Conservation (phyloP, 768 basidiomycete genomes). For the Porphyrellus cyaneotinctus region DNA sequence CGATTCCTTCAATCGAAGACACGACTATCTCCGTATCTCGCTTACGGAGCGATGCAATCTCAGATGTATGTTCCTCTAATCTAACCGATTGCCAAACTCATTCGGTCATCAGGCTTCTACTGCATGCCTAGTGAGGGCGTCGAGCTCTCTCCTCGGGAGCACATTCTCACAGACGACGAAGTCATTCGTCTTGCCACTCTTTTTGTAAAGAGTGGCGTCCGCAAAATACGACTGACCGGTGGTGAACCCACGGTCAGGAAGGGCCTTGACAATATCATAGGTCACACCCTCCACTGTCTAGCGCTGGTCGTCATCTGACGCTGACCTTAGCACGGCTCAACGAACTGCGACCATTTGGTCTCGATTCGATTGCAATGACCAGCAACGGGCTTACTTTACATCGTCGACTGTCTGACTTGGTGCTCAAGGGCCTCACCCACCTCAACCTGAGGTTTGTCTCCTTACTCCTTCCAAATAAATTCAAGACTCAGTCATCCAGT, state of each 20-base stretch:
- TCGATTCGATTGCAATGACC: slow-evolving; percentile 80
- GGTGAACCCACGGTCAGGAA: slow-evolving; percentile 86
- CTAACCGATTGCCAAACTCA: neutral
- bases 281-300: slow-evolving; percentile 36
- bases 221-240: slow-evolving; percentile 84
- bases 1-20: slow-evolving; percentile 64
- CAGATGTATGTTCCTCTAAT: slow-evolving; percentile 50
- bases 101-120: slow-evolving; percentile 62
- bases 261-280: slow-evolving; percentile 64
- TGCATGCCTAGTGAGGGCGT: slow-evolving; percentile 87
- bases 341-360: slow-evolving; percentile 53
- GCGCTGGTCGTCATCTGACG: slow-evolving; percentile 4
- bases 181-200: slow-evolving; percentile 66
- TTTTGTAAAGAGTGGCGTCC: slow-evolving; percentile 80
- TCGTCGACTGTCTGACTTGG: slow-evolving; percentile 63
- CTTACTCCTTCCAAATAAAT: neutral
- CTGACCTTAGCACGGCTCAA: slow-evolving; percentile 51
- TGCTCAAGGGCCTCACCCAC: slow-evolving; percentile 73
- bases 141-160: slow-evolving; percentile 61
- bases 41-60: slow-evolving; percentile 86
- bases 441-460: slow-evolving; percentile 55
- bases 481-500: slow-evolving; percentile 34
- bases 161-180: slow-evolving; percentile 74
- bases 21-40: slow-evolving; percentile 87
- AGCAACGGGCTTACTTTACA: slow-evolving; percentile 77